Evolutionary conservation across 768 basidiomycete genomes (phyloP), one percentile per base, ranked within the genome.

Genomic region (Pisolithus marmoratus): DNA sequence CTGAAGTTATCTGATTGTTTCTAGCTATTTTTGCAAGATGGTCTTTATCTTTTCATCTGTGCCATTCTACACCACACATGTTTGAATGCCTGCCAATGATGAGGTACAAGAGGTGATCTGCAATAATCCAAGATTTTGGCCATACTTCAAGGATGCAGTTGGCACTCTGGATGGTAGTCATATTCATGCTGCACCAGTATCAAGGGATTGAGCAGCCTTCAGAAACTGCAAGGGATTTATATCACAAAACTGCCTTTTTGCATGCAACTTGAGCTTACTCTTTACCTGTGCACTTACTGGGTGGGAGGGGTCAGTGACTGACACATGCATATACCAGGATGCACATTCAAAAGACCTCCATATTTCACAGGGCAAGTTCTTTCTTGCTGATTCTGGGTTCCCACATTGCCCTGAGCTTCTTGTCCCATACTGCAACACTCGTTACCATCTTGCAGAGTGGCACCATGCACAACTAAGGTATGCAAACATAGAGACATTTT

Each of bases 221-320:
- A 42, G 52, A 1, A 60, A 66, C 46, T 41, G 53, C 8, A 67
- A 68, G 44, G 67, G 61, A 0, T 49, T 46, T 8, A n/a, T 76
- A 5, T 62, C 72, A 0, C 72, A 72, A 38, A 77, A 77, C 51
- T 58, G 57, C n/a, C n/a, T n/a, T n/a, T n/a, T n/a, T n/a, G n/a
- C n/a, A n/a, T n/a, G n/a, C n/a, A n/a, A n/a, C n/a, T 12, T 62
- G 77, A 6, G 70, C 71, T 14, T 60, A 50, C 2, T 71, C 65
- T 76, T 77, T 46, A 56, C 60, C 5, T 77, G 74, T 55, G 41
- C 72, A 6, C 54, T 72, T 4, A 67, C 62, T 50, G 71, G 74
- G 1, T 75, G 70, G 68, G 74, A 78, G 38, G 74, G 74, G 0
- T 68, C 65, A 34, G 62, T 63, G 5, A 60, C 72, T 3, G 72